Percentiles rank a stretch among this genome's conserved stretches.
These are phyloP conservation scores for Tetratostichococcus sp. DNA, from an alignment of 139 green algal genomes.

Conservation along the genomic window DNA sequence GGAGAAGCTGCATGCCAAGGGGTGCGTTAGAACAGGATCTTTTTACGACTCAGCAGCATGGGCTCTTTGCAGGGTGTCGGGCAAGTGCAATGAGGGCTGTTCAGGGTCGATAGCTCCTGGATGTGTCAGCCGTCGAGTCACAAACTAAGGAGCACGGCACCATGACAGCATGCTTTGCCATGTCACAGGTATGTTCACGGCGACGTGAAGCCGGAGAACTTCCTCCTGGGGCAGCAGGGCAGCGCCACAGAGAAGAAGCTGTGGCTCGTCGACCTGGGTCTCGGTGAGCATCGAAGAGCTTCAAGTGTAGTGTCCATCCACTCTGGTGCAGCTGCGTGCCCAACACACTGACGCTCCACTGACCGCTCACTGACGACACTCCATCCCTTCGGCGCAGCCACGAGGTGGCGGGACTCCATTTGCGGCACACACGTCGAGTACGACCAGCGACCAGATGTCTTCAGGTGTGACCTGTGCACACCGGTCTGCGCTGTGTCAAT, in stretches of 20 bases:
- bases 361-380: neutral
- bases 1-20: constrained; percentile 93
- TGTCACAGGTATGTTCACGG: constrained; percentile 92
- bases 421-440: constrained; percentile 96
- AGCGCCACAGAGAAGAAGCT: constrained; percentile 89
- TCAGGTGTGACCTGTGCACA: constrained; percentile 45
- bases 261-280: constrained; percentile 94
- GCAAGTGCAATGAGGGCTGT: too few relatives aligned
- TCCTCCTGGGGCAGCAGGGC: constrained; percentile 84
- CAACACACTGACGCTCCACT: too few relatives aligned
- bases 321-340: too few relatives aligned
- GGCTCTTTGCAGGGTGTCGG: too few relatives aligned
- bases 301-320: too few relatives aligned
- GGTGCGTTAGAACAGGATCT: constrained; percentile 68
- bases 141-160: too few relatives aligned
- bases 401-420: constrained; percentile 78
- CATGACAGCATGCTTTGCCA: neutral
- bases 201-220: constrained; percentile 99
- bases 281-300: too few relatives aligned
- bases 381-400: constrained; percentile 54
- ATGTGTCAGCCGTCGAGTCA: too few relatives aligned
- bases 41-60: too few relatives aligned
- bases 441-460: constrained; percentile 97
- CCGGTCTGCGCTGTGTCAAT: too few relatives aligned
- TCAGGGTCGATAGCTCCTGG: too few relatives aligned